A percentile compares a stretch with the other conserved stretches of the same genome.
phyloP scores from a whole-genome alignment of 805 yeast species.

The Nematodospora valgi region DNA sequence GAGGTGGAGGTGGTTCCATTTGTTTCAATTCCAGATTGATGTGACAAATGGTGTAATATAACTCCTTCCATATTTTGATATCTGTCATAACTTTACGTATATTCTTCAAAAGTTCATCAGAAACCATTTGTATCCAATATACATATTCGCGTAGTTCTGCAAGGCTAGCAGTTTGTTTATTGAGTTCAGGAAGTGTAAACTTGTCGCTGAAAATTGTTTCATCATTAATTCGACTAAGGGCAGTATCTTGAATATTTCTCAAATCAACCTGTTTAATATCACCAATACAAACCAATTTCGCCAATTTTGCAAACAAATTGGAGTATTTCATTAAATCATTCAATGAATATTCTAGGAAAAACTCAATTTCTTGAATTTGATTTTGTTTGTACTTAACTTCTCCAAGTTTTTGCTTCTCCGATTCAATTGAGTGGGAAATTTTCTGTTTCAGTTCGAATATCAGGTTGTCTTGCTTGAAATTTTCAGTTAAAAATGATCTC shows the following conservation, averaged over 20 bases:
- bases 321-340: conserved; percentile 38
- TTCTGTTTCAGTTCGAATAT: conserved; percentile 30
- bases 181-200: background rate
- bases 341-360: conserved; percentile 45
- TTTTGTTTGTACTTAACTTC: conserved; percentile 19
- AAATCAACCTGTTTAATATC: conserved; percentile 34
- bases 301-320: conserved; percentile 27
- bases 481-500: conserved; percentile 4
- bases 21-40: conserved; percentile 27
- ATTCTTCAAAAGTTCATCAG: conserved; percentile 19
- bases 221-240: background rate
- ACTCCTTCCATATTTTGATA: conserved; percentile 28
- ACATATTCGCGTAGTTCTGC: conserved; percentile 4
- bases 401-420: conserved; percentile 18
- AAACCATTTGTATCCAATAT: conserved; percentile 5
- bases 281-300: conserved; percentile 31
- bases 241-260: conserved; percentile 15
- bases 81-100: conserved; percentile 21
- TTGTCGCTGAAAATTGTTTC: background rate
- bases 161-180: conserved; percentile 1
- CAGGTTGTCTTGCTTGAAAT: conserved; percentile 18
- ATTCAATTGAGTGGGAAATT: conserved; percentile 16
- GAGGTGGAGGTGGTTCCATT: conserved; percentile 15
- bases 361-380: conserved; percentile 39
- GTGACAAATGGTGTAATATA: conserved; percentile 22